Base-by-base conservation (phyloP, 1,284 basidiomycete species). In the Wolfiporia cocos region DNA sequence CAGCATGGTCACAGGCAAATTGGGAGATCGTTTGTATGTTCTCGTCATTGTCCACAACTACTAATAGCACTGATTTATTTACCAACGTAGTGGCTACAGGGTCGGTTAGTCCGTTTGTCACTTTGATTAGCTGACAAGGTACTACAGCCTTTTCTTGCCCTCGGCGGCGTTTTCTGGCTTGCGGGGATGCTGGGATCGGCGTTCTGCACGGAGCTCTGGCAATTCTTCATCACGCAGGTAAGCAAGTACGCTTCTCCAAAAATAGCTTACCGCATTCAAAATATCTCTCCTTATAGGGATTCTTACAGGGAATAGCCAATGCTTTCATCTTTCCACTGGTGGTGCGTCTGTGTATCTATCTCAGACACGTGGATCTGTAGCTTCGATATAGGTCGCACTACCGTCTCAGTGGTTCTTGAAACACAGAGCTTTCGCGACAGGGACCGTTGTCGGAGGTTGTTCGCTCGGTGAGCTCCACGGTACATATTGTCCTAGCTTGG, bases 21-120 rank as follows among this genome's bases (percentile, higher is more conserved):
- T 58, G 6, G 56, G 51, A n/a, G 56, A 58, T 45, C 49, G 56
- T 29, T 56, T 52, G 56, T 58, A 33, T 49, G 56, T 47, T 9
- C 21, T 3, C 26, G 26, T 28, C 14, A 28, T 28, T 14, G n/a
- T n/a, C n/a, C n/a, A n/a, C n/a, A n/a, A n/a, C n/a, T n/a, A n/a
- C n/a, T n/a, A n/a, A n/a, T n/a, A n/a, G n/a, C n/a, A n/a, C n/a
- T n/a, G n/a, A n/a, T n/a, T n/a, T n/a, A n/a, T n/a, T n/a, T n/a
- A n/a, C n/a, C n/a, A n/a, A n/a, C n/a, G n/a, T n/a, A n/a, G n/a
- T n/a, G n/a, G n/a, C n/a, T n/a, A n/a, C n/a, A n/a, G n/a, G n/a
- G n/a, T n/a, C n/a, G n/a, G n/a, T n/a, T n/a, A n/a, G n/a, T n/a
- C n/a, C n/a, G n/a, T n/a, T n/a, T n/a, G n/a, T n/a, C n/a, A n/a